phyloP scores from a whole-genome alignment of 1,284 basidiomycete genomes.

The Pyrrhoderma lamaoense region DNA sequence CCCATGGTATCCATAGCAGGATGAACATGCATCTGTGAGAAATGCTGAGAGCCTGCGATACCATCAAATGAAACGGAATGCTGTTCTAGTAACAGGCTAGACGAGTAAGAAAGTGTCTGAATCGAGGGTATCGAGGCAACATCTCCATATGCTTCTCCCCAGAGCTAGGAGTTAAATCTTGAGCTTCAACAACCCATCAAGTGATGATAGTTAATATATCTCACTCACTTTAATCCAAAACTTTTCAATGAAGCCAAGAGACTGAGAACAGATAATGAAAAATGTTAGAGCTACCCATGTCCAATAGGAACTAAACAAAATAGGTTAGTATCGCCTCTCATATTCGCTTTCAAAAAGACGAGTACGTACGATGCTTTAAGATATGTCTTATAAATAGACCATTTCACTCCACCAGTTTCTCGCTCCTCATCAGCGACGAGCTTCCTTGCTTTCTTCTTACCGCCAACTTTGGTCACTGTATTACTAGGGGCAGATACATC shows the following conservation, averaged over 20 bases:
- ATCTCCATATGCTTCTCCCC: constrained; percentile 52
- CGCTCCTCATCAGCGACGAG: constrained; percentile 66
- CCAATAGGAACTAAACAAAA: constrained; percentile 48
- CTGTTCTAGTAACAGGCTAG: constrained; percentile 28
- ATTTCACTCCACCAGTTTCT: constrained; percentile 70
- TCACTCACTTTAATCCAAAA: constrained; percentile 69
- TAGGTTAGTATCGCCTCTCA: constrained; percentile 7
- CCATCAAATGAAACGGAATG: constrained; percentile 16
- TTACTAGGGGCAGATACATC: constrained; percentile 26
- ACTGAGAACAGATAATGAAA: constrained; percentile 42
- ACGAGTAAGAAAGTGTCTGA: constrained; percentile 23
- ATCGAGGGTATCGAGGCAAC: constrained; percentile 15
- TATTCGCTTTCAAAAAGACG: constrained; percentile 2
- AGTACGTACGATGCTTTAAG: constrained; percentile 53
- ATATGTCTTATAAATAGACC: constrained; percentile 74
- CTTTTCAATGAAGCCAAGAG: constrained; percentile 50
- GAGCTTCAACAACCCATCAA: background rate
- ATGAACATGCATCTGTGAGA: too few species aligned
- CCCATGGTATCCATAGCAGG: background rate
- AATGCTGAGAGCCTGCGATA: constrained; percentile 5
- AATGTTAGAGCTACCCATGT: constrained; percentile 46
- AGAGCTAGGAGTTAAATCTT: constrained; percentile 32
- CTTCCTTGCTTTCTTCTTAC: constrained; percentile 47
- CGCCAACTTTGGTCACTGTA: constrained; percentile 22
- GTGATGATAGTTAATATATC: too few species aligned